A percentile compares a stretch with the other conserved stretches of the same genome.
Evolutionary conservation across 768 basidiomycete species (phyloP).

Genomic region (Tulasnella sp.): DNA sequence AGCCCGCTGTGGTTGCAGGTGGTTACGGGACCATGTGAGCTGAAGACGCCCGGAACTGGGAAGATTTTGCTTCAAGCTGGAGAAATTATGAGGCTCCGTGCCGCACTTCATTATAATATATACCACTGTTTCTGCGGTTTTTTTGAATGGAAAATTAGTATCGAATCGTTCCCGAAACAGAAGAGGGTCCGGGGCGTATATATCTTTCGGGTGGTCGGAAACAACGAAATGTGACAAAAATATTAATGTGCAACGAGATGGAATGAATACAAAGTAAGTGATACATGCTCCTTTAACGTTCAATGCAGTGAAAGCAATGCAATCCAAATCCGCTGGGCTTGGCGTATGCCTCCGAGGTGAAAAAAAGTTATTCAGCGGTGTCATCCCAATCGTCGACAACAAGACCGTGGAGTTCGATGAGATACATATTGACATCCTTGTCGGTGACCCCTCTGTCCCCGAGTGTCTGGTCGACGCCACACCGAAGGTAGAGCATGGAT

Average conservation of each 20-base stretch:
- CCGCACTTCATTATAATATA: too few relatives aligned
- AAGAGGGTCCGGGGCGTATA: too few relatives aligned
- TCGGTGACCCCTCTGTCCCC: slow-evolving; percentile 39
- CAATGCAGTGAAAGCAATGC: neutral
- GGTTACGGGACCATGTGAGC: neutral
- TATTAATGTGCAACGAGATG: neutral
- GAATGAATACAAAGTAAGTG: neutral
- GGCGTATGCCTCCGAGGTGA: neutral
- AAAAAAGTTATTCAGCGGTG: neutral
- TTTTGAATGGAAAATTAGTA: too few relatives aligned
- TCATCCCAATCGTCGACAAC: slow-evolving; percentile 30
- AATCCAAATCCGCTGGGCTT: neutral
- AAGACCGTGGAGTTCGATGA: slow-evolving; percentile 76
- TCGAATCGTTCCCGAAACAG: too few relatives aligned
- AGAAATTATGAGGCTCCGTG: too few relatives aligned
- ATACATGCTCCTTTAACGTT: neutral
- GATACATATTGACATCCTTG: slow-evolving; percentile 72
- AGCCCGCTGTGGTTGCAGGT: neutral
- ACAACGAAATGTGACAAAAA: neutral
- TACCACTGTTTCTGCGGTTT: too few relatives aligned
- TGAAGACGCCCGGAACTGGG: too few relatives aligned
- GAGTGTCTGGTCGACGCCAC: slow-evolving; percentile 64
- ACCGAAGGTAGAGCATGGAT: slow-evolving; percentile 82
- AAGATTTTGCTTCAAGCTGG: too few relatives aligned
- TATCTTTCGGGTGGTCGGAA: too few relatives aligned